phyloP scores from a whole-genome alignment of 2,329 filamentous ascomycete genomes.

The Talaromyces atroroseus region DNA sequence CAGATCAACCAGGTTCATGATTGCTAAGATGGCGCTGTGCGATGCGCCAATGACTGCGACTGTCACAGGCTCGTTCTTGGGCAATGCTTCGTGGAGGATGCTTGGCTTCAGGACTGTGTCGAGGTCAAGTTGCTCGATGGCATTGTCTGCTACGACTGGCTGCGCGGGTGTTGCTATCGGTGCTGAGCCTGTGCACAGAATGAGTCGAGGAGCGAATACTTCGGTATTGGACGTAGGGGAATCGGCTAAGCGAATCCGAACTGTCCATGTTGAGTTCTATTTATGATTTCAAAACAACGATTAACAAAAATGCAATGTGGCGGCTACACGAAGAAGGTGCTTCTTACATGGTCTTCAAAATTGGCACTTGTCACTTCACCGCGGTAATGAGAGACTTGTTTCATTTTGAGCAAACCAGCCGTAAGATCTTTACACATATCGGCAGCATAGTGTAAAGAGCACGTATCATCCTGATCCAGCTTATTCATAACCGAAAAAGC shows the following conservation, averaged over 20 bases:
- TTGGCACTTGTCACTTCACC: slow-evolving; percentile 33
- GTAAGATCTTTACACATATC: slow-evolving; percentile 49
- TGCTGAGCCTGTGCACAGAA: slow-evolving; percentile 56
- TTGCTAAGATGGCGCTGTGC: slow-evolving; percentile 58
- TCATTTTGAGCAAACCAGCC: slow-evolving; percentile 33
- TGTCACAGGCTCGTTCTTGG: slow-evolving; percentile 31
- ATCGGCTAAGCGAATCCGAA: slow-evolving; percentile 26
- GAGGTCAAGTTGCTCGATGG: slow-evolving; percentile 46
- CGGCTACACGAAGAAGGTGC: not conserved
- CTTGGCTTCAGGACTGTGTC: slow-evolving; percentile 54
- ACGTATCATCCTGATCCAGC: slow-evolving; percentile 54
- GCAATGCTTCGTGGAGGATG: slow-evolving; percentile 39
- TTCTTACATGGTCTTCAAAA: slow-evolving; percentile 25
- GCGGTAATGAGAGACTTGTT: slow-evolving; percentile 29
- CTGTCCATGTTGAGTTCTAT: slow-evolving; percentile 28
- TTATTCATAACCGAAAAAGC: slow-evolving; percentile 50
- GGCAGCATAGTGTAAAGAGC: slow-evolving; percentile 52
- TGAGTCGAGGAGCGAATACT: slow-evolving; percentile 41
- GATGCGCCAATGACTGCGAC: slow-evolving; percentile 58
- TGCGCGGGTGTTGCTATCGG: slow-evolving; percentile 45
- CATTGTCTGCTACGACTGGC: slow-evolving; percentile 22
- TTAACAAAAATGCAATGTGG: not conserved
- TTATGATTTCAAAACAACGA: slow-evolving; percentile 14
- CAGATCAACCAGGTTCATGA: slow-evolving; percentile 56
- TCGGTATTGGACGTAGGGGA: slow-evolving; percentile 26